phyloP scores from a whole-genome alignment of 768 basidiomycete species.

The Chiua virens region DNA sequence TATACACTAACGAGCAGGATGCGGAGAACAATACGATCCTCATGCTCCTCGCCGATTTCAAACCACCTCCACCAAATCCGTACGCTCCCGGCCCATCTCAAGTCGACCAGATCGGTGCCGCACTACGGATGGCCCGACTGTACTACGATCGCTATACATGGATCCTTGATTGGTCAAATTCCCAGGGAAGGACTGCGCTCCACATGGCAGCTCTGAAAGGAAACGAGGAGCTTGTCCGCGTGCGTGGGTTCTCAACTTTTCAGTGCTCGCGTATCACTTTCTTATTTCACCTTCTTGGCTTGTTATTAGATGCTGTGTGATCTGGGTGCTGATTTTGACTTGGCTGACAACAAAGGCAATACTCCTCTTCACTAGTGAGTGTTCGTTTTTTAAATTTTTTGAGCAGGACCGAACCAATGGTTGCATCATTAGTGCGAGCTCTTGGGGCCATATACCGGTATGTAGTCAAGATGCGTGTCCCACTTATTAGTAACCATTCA shows the following conservation, averaged over 20 bases:
- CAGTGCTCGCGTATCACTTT: constrained; percentile 8
- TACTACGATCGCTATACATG: constrained; percentile 87
- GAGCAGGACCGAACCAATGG: constrained; percentile 6
- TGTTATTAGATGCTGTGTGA: constrained; percentile 80
- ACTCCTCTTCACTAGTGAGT: constrained; percentile 91
- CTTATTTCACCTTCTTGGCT: constrained; percentile 10
- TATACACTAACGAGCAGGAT: constrained; percentile 53
- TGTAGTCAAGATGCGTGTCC: constrained; percentile 23
- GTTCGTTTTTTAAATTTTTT: not conserved
- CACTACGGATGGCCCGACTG: constrained; percentile 81
- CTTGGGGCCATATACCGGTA: constrained; percentile 84
- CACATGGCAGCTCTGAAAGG: constrained; percentile 88
- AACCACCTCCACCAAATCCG: constrained; percentile 47
- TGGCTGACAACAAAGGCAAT: constrained; percentile 90
- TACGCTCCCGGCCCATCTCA: constrained; percentile 49
- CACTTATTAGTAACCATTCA: constrained; percentile 9
- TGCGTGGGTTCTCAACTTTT: constrained; percentile 38
- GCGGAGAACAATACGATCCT: constrained; percentile 91
- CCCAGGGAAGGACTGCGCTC: constrained; percentile 85
- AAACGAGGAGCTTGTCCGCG: constrained; percentile 85
- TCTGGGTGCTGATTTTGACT: constrained; percentile 84
- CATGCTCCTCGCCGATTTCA: constrained; percentile 86
- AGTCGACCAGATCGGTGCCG: constrained; percentile 67
- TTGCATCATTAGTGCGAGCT: constrained; percentile 61
- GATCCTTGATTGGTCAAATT: constrained; percentile 91